Base-by-base conservation (phyloP, 2,329 filamentous ascomycete species). In the Colletotrichum sp. region DNA sequence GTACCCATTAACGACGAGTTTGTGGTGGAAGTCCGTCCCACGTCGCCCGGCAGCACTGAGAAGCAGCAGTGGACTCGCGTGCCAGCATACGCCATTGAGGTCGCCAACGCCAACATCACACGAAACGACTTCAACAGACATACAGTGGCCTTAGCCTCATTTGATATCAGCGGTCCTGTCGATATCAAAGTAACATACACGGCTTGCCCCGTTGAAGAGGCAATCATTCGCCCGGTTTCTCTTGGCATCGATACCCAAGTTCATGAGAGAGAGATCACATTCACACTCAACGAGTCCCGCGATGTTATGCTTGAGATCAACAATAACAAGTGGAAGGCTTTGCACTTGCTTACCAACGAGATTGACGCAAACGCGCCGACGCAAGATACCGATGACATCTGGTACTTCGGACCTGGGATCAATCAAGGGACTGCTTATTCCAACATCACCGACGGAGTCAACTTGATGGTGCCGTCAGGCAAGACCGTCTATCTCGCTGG, bases 401-500 rank as follows among this genome's bases (percentile, higher is more conserved):
- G 62, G 62, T 83, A 81, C 76, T 83, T 80, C 68, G 81, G 80
- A 4, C 80, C 79, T 2, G 82, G 82, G 9, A 44, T 79, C 64
- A 77, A 79, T 62, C 73, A 78, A 13, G 78, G 78, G 6, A 32
- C 74, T 1, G 78, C 77, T 1, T 79, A 80, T 57, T 69, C 78
- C 63, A 75, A 75, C 3, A 68, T 78, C 9, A 77, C 63, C 3
- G 76, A 78, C 27, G 80, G 77, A 2, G 65, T 68, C 29, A 77
- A 78, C 30, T 27, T 79, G 6, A 27, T 71, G 0, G 77, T 78
- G 5, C 78, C 75, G 6, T 76, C 78, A 1, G 65, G 77, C 3
- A 78, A 78, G 39, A 79, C 71, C 5, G 64, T 79, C 22, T 77
- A 79, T 39, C 69, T 79, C 1, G 77, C 75, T 6, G 77, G 72